Base-by-base conservation (phyloP, 768 basidiomycete species). In the Agaricus subrufescens region DNA sequence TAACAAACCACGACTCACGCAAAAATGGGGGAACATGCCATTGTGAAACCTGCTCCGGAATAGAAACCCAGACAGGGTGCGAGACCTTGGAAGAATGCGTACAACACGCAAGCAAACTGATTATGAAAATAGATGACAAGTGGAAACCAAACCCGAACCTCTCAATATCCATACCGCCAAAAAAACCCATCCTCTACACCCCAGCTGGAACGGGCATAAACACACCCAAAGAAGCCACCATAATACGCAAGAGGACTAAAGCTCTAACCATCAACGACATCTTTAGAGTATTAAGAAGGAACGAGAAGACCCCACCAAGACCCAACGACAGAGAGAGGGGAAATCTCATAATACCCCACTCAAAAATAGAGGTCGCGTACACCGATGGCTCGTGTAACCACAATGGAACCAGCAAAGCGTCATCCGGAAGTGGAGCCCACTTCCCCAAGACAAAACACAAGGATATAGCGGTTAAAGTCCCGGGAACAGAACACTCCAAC, bases 1-100 rank as follows among this genome's bases (percentile, higher is more conserved):
- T 23, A 23, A 10, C 11, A 5, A 25, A 46, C 11, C 14, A 46
- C 45, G 4, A 25, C 45, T 9, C 11, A n/a, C 58, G n/a, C 8
- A 10, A 2, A 14, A 30, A 30, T 39, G 37, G 1, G 3, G 29
- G 34, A 3, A 53, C 46, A 15, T 58, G 59, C 45, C 19, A n/a
- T 23, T 61, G 62, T 26, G 25, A 11, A 27, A 27, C 2, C 11
- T 64, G 61, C 12, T 2, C 23, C 30, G 38, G 11, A 0, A 34
- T 49, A 7, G 12, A 26, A 30, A 30, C 34, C 15, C 11, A n/a
- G 3, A 3, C 9, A 26, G 59, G 59, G 0, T 68, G 68, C 48
- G 40, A 27, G 7, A 48, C 62, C 51, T 65, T 66, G 7, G 40
- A 59, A 11, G 45, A 47, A 42, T 69, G 67, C 47, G 26, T 26